These are phyloP conservation scores for Plantago coronopus DNA, from an alignment of 305 asterid genomes.

Conservation along the genomic window DNA sequence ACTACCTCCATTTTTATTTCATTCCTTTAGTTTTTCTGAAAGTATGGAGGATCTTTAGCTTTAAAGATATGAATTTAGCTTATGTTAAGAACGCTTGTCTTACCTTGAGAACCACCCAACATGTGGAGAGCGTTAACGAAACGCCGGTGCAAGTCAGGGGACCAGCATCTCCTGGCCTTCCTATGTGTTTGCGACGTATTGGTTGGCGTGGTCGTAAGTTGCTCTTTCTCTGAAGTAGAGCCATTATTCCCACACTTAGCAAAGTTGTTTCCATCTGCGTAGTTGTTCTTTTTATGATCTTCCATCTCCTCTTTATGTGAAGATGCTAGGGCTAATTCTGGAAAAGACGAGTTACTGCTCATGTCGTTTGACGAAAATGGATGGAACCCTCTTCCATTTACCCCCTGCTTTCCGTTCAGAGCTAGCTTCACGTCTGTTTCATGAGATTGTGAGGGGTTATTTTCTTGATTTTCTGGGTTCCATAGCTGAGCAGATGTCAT, in stretches of 20 bases:
- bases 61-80: no score
- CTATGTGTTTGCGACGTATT: conserved; percentile 47
- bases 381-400: conserved; percentile 54
- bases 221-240: conserved; percentile 28
- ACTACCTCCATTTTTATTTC: neutral
- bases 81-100: no score
- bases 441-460: conserved; percentile 34
- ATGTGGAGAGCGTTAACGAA: conserved; percentile 94
- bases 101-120: conserved; percentile 99
- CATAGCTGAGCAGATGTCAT: conserved; percentile 89
- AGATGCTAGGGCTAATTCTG: conserved; percentile 71
- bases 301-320: conserved; percentile 49
- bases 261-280: conserved; percentile 26
- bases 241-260: conserved; percentile 15
- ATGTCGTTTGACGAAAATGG: conserved; percentile 48
- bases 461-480: conserved; percentile 55
- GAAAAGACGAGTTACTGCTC: conserved; percentile 36
- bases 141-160: conserved; percentile 88
- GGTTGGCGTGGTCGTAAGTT: conserved; percentile 20
- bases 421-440: conserved; percentile 48
- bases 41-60: no score
- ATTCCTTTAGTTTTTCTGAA: no score
- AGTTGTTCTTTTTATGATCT: conserved; percentile 30
- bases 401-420: conserved; percentile 43
- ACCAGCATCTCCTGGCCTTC: conserved; percentile 97